Conservation (phyloP, 352 stramenopile genomes). For the Saprolegnia parasitica region DNA sequence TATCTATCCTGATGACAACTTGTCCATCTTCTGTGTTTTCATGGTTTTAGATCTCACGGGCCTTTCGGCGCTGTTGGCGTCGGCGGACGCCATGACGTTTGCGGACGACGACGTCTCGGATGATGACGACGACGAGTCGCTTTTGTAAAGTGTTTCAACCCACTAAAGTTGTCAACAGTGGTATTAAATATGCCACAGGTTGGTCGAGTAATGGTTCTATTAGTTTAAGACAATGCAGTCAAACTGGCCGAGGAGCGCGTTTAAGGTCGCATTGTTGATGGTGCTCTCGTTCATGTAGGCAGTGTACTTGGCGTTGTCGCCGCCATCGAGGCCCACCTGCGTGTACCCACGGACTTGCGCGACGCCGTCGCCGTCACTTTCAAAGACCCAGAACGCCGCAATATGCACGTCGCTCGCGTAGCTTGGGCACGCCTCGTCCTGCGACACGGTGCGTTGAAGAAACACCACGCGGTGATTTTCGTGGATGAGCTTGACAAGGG, state of each 20-base stretch:
- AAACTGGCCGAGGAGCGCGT: neutral
- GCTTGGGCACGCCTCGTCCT: neutral
- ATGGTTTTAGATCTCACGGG: constrained; percentile 54
- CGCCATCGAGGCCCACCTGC: neutral
- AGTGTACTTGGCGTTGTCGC: neutral
- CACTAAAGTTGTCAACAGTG: too few relatives aligned
- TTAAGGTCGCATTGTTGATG: neutral
- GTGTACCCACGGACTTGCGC: neutral
- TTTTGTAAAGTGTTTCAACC: constrained; percentile 22
- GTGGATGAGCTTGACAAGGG: neutral
- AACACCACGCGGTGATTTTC: neutral
- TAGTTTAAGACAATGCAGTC: neutral
- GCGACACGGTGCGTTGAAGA: neutral
- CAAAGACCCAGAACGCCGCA: neutral
- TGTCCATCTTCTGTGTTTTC: neutral
- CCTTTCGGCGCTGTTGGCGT: constrained; percentile 49
- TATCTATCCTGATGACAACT: neutral
- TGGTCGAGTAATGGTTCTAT: too few relatives aligned
- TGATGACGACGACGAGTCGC: constrained; percentile 42
- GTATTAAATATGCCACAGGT: too few relatives aligned
- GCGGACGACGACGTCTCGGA: constrained; percentile 61
- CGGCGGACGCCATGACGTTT: constrained; percentile 54
- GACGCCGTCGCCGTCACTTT: neutral
- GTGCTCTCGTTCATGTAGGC: neutral
- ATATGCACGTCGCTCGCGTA: neutral